These are phyloP conservation scores for Zostera marina DNA, from an alignment of 116 monocot genomes.

Conservation along the genomic window DNA sequence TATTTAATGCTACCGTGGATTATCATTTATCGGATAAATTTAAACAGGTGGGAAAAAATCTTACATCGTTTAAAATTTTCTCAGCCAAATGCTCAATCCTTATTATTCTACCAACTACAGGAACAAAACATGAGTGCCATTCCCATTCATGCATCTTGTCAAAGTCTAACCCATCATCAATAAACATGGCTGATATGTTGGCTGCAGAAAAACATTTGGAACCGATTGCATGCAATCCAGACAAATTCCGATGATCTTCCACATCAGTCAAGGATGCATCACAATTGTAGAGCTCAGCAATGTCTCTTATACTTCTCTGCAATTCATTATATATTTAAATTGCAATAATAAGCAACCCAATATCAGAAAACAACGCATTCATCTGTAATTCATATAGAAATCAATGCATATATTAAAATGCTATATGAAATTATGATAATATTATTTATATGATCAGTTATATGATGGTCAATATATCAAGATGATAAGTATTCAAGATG, in stretches of 20 bases:
- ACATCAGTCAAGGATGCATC: conserved; percentile 40
- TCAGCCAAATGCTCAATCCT: conserved; percentile 83
- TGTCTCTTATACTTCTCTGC: conserved; percentile 84
- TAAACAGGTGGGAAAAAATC: conserved; percentile 4
- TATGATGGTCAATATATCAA: no score
- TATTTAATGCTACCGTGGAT: no score
- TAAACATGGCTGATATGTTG: conserved; percentile 56
- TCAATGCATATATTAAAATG: no score
- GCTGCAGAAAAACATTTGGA: conserved; percentile 81
- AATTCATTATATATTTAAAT: not conserved
- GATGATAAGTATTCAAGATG: no score
- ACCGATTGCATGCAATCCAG: conserved; percentile 33
- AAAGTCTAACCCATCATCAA: conserved; percentile 81
- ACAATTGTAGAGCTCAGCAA: conserved; percentile 62
- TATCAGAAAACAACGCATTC: not conserved
- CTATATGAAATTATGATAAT: no score
- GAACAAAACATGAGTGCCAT: conserved; percentile 53
- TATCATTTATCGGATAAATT: no score
- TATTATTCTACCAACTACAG: conserved; percentile 72
- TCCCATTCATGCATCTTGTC: conserved; percentile 85
- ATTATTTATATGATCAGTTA: no score
- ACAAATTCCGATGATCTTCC: conserved; percentile 38
- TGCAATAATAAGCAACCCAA: conserved; percentile 2
- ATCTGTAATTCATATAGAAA: no score
- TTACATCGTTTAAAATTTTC: conserved; percentile 77